phyloP scores from a whole-genome alignment of 805 yeast genomes.

The Candida coleopterorum region DNA sequence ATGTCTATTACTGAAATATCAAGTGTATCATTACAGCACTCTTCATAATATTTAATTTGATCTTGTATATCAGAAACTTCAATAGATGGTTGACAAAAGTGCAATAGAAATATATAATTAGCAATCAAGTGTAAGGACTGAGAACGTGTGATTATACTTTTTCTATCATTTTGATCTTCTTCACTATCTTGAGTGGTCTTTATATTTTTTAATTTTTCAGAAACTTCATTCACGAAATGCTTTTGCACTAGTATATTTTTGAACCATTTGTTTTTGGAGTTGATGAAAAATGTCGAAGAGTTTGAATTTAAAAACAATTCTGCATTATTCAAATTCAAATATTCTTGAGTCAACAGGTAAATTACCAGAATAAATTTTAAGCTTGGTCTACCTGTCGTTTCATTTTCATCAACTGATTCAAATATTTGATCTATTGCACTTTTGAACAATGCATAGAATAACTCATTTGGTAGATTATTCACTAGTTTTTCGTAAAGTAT shows the following conservation, averaged over 20 bases:
- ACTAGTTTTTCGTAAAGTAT: slow-evolving; percentile 3
- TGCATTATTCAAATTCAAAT: not conserved
- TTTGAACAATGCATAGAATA: not conserved
- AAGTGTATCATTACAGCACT: not conserved
- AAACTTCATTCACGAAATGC: not conserved
- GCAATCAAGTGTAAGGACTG: slow-evolving; percentile 1
- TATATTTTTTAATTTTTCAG: slow-evolving; percentile 1
- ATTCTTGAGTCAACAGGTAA: slow-evolving; percentile 1
- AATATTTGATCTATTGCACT: not conserved
- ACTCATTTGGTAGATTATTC: not conserved
- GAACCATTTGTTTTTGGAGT: slow-evolving; percentile 32
- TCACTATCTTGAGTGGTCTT: too few relatives aligned
- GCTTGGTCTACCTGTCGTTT: slow-evolving; percentile 8
- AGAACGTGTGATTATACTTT: not conserved
- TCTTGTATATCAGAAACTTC: not conserved
- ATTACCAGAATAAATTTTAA: slow-evolving; percentile 4
- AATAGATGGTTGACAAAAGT: slow-evolving; percentile 1
- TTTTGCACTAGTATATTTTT: not conserved
- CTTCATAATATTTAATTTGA: not conserved
- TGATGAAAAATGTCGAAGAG: slow-evolving; percentile 15
- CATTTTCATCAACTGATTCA: slow-evolving; percentile 1
- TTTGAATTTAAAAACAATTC: not conserved
- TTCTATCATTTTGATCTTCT: not conserved
- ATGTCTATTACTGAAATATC: slow-evolving; percentile 7
- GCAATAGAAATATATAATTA: slow-evolving; percentile 6